phyloP scores from a whole-genome alignment of 495 filamentous ascomycete genomes.

The Penicillium egyptiacum region DNA sequence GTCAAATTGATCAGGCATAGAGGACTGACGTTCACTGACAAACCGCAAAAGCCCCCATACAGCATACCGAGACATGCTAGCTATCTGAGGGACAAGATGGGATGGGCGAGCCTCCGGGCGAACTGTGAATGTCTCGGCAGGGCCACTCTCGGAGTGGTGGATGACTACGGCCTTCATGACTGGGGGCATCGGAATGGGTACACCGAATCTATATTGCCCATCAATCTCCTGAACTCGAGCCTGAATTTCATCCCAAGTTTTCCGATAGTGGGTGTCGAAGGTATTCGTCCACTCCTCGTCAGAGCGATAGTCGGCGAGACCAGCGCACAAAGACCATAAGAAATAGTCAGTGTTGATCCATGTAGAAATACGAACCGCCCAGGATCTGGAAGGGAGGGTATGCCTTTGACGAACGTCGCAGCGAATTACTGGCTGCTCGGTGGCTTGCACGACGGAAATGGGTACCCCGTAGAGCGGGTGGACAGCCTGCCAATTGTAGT shows the following conservation, averaged over 20 bases:
- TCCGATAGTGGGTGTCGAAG: neutral
- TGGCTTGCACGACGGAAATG: neutral
- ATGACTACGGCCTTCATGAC: neutral
- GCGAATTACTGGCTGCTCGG: neutral
- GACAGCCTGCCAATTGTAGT: neutral
- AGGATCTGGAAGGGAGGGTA: neutral
- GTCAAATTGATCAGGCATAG: neutral
- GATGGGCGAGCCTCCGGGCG: neutral
- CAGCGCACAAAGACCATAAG: neutral
- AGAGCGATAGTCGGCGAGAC: neutral
- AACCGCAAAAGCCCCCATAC: neutral
- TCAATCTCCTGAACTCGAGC: neutral
- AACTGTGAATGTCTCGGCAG: neutral
- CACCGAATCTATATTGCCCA: neutral
- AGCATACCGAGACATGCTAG: neutral
- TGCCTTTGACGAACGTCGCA: neutral
- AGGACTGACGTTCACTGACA: neutral
- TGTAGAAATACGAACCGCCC: neutral
- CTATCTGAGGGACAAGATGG: neutral
- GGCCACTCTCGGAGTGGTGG: neutral
- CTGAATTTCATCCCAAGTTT: constrained; percentile 1
- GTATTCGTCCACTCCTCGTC: neutral
- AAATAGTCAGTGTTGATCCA: constrained; percentile 10
- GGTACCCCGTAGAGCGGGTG: constrained; percentile 4
- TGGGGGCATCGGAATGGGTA: neutral